Base-by-base conservation (phyloP, 495 filamentous ascomycete genomes). In the Cercophora samala region DNA sequence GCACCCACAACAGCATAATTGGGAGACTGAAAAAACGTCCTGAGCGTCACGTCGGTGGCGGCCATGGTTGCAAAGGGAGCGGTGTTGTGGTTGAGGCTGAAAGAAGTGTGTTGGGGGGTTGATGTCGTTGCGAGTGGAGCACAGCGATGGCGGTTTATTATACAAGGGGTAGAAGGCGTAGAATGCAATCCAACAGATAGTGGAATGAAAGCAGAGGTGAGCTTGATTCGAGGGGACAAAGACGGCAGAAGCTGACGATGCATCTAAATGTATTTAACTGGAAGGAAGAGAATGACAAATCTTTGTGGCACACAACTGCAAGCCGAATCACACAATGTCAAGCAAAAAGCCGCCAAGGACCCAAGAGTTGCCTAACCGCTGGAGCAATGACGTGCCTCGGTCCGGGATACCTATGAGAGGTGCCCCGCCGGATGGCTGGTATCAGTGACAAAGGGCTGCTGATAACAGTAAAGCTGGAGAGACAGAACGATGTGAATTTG, bases 1-100 rank as follows among this genome's bases (percentile, higher is more conserved):
- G 95, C 95, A 67, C 94, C 94, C 46, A 94, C 93, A 54, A 99
- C 94, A 62, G 93, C 94, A 75, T 92, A 99, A 69, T 85, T 83
- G 42, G 90, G 85, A 19, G 91, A 90, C 25, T 85, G 83, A 83
- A 99, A 96, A 84, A 99, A 97, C 9, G 83, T 82, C 64, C 86
- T 86, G 56, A 93, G 88, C 29, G 87, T 82, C 60, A 84, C 78
- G 70, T 90, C 85, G 70, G 85, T 82, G 61, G 81, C 71, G 73
- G 83, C 81, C 65, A 74, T 77, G 62, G 67, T 24, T 64, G 52
- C 23, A 59, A 21, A 60, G 54, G 54, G 62, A 66, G 42, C 52
- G 51, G 60, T 53, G 68, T 32, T 69, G 68, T 19, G 26, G 46
- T 53, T 55, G 32, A 60, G 15, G 13, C 18, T 13, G 54, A 60